A percentile compares a stretch with the other conserved stretches of the same genome.
phyloP scores from a whole-genome alignment of 2,329 filamentous ascomycete species.

The Arthrobotrys musiformis region DNA sequence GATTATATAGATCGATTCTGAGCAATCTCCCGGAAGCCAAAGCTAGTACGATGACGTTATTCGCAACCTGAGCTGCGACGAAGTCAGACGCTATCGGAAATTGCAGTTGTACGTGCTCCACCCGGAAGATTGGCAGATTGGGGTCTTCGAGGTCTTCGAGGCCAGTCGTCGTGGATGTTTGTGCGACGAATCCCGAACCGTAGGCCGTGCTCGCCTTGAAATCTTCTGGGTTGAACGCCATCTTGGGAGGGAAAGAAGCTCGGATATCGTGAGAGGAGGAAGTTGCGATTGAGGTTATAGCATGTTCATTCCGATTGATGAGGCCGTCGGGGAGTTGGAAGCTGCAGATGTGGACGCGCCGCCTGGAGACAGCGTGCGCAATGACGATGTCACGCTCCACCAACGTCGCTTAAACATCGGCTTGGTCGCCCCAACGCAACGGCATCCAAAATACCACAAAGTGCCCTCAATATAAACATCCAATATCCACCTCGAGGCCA shows the following conservation, averaged over 20 bases:
- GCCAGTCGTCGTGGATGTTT: conserved; percentile 46
- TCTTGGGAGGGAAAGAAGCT: conserved; percentile 3
- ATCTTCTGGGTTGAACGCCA: conserved; percentile 53
- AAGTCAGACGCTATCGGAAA: conserved; percentile 96
- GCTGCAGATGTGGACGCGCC: conserved; percentile 27
- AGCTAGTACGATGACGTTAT: conserved; percentile 93
- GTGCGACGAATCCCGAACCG: conserved; percentile 49
- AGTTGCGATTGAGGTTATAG: conserved; percentile 34
- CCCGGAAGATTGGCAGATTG: conserved; percentile 87
- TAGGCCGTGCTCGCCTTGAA: conserved; percentile 47
- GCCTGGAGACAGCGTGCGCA: conserved; percentile 23
- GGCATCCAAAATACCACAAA: conserved; percentile 30
- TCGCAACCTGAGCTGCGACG: conserved; percentile 93
- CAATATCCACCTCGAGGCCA: too few species aligned
- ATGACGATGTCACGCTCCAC: conserved; percentile 8
- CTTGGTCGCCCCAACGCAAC: conserved; percentile 16
- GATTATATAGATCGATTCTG: conserved; percentile 90
- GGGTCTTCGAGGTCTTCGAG: conserved; percentile 69
- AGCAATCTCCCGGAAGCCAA: conserved; percentile 91
- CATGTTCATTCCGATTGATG: conserved; percentile 21
- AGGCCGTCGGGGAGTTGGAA: not conserved
- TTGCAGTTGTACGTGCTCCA: conserved; percentile 90
- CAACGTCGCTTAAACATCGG: conserved; percentile 10
- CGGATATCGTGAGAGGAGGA: not conserved
- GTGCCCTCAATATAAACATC: not conserved